Evolutionary conservation across 192 early-diverging fungal species (phyloP).

Genomic region (Helicostylum pulchrum): DNA sequence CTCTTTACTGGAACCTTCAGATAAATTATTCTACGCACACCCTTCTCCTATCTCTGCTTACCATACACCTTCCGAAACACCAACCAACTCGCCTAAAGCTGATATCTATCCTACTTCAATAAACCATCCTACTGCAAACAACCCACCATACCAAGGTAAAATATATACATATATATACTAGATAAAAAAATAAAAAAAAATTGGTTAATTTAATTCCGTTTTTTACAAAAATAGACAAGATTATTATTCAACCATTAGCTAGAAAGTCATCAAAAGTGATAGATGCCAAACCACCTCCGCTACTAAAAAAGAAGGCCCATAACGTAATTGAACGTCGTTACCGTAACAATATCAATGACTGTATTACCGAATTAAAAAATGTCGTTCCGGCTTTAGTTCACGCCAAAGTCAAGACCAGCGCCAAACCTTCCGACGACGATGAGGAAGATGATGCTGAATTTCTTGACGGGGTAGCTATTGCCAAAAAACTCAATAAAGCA

Average conservation of each 20-base stretch:
- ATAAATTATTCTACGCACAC: not conserved
- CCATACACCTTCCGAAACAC: constrained; percentile 2
- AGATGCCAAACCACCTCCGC: constrained; percentile 10
- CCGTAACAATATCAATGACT: constrained; percentile 95
- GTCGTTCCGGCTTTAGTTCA: constrained; percentile 79
- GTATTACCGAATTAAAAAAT: constrained; percentile 82
- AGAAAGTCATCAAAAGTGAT: too few species aligned
- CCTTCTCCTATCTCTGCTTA: not conserved
- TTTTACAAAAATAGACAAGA: constrained; percentile 1
- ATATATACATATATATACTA: too few species aligned
- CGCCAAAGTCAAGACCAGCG: constrained; percentile 28
- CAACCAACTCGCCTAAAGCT: constrained; percentile 1
- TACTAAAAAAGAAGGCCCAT: constrained; percentile 86
- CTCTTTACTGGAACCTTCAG: constrained; percentile 5
- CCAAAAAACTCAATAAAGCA: constrained; percentile 91
- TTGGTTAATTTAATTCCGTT: not conserved
- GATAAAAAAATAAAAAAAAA: too few species aligned
- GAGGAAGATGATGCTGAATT: constrained; percentile 21
- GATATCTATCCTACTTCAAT: not conserved
- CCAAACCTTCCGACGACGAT: constrained; percentile 37
- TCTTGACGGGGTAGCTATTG: constrained; percentile 68
- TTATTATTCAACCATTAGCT: constrained; percentile 8
- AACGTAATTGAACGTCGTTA: constrained; percentile 94
- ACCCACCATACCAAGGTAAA: not conserved
- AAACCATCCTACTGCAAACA: not conserved